Conservation (phyloP, 164 flowering plant genomes). For the Sextonia rubra region DNA sequence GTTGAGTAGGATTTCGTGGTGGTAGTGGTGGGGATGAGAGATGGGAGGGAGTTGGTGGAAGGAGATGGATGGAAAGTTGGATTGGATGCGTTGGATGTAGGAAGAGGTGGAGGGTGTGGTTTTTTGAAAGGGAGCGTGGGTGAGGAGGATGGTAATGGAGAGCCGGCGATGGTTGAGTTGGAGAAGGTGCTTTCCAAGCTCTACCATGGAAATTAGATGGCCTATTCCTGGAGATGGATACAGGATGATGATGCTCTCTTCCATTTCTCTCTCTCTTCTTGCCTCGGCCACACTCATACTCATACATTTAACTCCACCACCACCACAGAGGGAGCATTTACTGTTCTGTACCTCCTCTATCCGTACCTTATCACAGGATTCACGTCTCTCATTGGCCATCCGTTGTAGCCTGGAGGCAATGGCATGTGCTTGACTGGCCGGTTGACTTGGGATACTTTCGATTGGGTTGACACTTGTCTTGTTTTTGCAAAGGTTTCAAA, state of each 20-base stretch:
- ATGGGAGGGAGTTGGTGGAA: conserved; percentile 33
- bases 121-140: conserved; percentile 19
- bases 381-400: no score
- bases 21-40: conserved; percentile 3
- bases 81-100: conserved; percentile 33
- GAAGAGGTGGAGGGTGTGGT: conserved; percentile 29
- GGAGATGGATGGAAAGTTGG: conserved; percentile 31
- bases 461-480: no score
- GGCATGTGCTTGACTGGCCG: no score
- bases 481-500: no score
- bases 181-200: conserved; percentile 24
- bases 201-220: conserved; percentile 33
- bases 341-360: no score
- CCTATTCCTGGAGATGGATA: conserved; percentile 31
- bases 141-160: conserved; percentile 37
- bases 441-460: no score
- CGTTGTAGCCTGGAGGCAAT: no score
- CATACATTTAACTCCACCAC: no score
- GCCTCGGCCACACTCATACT: no score
- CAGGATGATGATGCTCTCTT: conserved; percentile 11
- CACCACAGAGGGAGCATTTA: no score
- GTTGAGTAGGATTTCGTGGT: conserved; percentile 6
- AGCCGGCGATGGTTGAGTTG: conserved; percentile 17
- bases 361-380: no score
- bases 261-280: not conserved